Base-by-base conservation (phyloP, 352 stramenopile genomes). In the Globisporangium radiosum region DNA sequence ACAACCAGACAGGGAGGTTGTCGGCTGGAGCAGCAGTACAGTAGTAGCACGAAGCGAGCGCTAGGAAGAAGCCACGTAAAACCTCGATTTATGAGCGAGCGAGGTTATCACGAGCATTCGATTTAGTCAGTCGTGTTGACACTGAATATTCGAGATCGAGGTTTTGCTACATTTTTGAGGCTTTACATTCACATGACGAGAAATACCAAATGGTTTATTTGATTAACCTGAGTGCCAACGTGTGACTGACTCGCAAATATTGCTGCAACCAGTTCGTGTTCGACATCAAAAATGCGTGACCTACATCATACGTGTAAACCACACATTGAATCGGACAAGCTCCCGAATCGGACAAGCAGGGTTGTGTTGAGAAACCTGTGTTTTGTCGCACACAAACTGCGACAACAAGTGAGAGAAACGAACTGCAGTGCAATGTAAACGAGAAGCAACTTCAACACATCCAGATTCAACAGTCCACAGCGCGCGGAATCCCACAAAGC, bases 371-470 rank as follows among this genome's bases (percentile, higher is more conserved):
- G 7, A 44, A 44, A 44, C 40, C 25, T 33, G 25, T 33, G 3
- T 33, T 33, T 33, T 33, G 25, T 33, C 25, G 25, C 2, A 33
- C 25, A 3, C 25, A 33, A 1, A 33, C 25, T 33, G 25, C 25
- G 40, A 44, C 1, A 82, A 55, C 65, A 78, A 4, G 70, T 33
- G 2, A 33, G 25, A 33, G 25, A 2, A 33, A 33, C 2, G 25
- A 33, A 33, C 25, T 33, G 25, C 25, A 33, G 25, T 19, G 17
- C 17, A 19, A 33, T 33, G 1, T 3, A 33, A 33, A 33, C 25
- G 25, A 33, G 25, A 3, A 3, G 25, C 25, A 33, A 33, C 25
- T 33, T 33, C 25, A 33, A 33, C 25, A 33, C 25, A 33, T 33
- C 25, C 25, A 33, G 25, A 33, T 33, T 33, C 25, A 3, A 33